Evolutionary conservation across 2,329 filamentous ascomycete genomes (phyloP).

Genomic region (Colletotrichum scovillei): DNA sequence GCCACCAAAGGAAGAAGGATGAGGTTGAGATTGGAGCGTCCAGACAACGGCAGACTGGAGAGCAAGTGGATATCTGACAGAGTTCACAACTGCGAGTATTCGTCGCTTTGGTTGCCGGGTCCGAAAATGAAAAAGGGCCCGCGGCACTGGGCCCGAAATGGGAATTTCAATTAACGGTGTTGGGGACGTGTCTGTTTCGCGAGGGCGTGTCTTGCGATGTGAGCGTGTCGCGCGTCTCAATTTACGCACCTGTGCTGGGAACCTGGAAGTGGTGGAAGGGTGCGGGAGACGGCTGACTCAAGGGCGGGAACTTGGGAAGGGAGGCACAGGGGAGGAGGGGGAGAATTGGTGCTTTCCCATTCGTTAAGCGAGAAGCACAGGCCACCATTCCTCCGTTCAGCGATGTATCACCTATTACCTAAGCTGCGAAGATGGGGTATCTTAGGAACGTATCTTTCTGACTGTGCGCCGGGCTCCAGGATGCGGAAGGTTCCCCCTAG

Average conservation of each 20-base stretch:
- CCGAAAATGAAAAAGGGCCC: conserved; percentile 22
- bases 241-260: conserved; percentile 3
- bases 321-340: not conserved
- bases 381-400: not conserved
- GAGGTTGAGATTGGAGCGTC: not conserved
- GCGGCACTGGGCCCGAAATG: conserved; percentile 22
- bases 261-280: not conserved
- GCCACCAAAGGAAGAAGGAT: not conserved
- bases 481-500: too few relatives aligned
- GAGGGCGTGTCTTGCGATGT: conserved; percentile 50
- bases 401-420: too few relatives aligned
- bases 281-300: too few relatives aligned
- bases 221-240: conserved; percentile 42
- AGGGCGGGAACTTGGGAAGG: not conserved
- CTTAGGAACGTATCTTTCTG: not conserved
- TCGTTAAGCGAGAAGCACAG: conserved; percentile 23
- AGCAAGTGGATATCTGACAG: not conserved
- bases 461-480: too few relatives aligned
- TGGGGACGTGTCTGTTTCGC: conserved; percentile 58
- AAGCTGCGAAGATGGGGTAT: too few relatives aligned
- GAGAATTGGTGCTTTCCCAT: conserved; percentile 18
- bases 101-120: conserved; percentile 24
- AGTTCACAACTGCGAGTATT: not conserved
- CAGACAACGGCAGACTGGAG: not conserved
- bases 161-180: conserved; percentile 37